phyloP scores from a whole-genome alignment of 2,329 filamentous ascomycete species.

The Leptographium procerum region DNA sequence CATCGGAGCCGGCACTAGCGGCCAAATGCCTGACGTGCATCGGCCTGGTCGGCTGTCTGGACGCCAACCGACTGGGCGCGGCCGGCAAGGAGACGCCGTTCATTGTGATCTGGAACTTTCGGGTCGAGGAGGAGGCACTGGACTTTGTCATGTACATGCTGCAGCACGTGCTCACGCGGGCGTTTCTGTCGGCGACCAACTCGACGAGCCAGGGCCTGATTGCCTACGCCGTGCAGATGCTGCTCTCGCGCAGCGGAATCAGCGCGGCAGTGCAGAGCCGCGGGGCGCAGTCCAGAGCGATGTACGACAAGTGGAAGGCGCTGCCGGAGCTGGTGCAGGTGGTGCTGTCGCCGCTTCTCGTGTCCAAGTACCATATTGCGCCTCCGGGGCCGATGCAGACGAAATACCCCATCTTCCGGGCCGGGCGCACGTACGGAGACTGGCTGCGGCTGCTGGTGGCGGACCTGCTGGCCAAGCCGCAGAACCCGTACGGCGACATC shows the following conservation, averaged over 20 bases:
- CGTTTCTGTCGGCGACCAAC: constrained; percentile 84
- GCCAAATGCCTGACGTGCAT: constrained; percentile 69
- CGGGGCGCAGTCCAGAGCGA: constrained; percentile 37
- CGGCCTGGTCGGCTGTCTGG: constrained; percentile 81
- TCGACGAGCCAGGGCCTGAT: constrained; percentile 81
- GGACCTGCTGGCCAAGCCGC: constrained; percentile 69
- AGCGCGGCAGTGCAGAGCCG: constrained; percentile 34
- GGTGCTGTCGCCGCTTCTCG: constrained; percentile 77
- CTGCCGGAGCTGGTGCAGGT: constrained; percentile 70
- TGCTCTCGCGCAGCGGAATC: constrained; percentile 69
- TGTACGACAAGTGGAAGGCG: constrained; percentile 63
- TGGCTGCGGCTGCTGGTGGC: constrained; percentile 77
- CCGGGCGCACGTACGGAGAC: constrained; percentile 55
- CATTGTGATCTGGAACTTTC: constrained; percentile 79
- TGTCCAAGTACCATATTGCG: constrained; percentile 67
- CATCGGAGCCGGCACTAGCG: constrained; percentile 53
- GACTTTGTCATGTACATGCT: constrained; percentile 80
- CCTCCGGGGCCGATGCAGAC: constrained; percentile 44
- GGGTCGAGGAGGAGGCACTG: constrained; percentile 62
- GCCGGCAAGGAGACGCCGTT: constrained; percentile 71
- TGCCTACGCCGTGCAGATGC: constrained; percentile 87
- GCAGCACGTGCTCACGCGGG: constrained; percentile 77
- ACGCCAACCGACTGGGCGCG: constrained; percentile 79
- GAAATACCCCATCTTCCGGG: constrained; percentile 68
- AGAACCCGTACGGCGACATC: constrained; percentile 60